Base-by-base conservation (phyloP, 495 filamentous ascomycete genomes). In the Poronia punctata region DNA sequence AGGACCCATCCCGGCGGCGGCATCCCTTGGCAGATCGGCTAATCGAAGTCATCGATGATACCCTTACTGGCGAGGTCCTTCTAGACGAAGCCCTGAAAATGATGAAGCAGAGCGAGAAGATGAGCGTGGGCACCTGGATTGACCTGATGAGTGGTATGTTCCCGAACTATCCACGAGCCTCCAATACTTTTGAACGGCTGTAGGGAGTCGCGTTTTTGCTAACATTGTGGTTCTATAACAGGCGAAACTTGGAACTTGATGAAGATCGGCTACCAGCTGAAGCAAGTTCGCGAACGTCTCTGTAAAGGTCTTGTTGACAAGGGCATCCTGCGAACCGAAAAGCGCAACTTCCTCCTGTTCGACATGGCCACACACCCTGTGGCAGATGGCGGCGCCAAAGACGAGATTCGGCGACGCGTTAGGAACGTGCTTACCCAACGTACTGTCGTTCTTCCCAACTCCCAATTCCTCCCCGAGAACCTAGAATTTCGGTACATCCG, bases 361-460 rank as follows among this genome's bases (percentile, higher is more conserved):
- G 92, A 98, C 68, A 98, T 98, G 92, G 92, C 92, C 9, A 98
- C 92, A 30, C 92, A 97, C 61, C 92, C 92, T n/a, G 88, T 98
- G 20, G 92, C 86, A 44, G 92, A 97, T 60, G 84, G 86, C 46
- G 90, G 88, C 52, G 92, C 92, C 38, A 98, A 98, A 67, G 92
- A 98, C 50, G 92, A 98, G 66, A 87, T 98, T 50, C 79, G 90
- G 52, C 77, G 83, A 54, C 82, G 92, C 46, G 92, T 96, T 38
- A 82, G 92, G 56, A 92, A 86, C 61, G 79, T 95, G 37, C 79
- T 96, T 52, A 96, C 87, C 43, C 86, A 86, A 60, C 80, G 92
- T 45, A 97, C 93, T 30, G 88, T 97, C 46, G 88, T 97, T 20
- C 72, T 98, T 21, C 83, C 85, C 15, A 67, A 71, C 36, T 83